Percentiles rank a stretch among this genome's conserved stretches.
Evolutionary conservation across 2,329 filamentous ascomycete species (phyloP).

Genomic region (Scedosporium boydii): DNA sequence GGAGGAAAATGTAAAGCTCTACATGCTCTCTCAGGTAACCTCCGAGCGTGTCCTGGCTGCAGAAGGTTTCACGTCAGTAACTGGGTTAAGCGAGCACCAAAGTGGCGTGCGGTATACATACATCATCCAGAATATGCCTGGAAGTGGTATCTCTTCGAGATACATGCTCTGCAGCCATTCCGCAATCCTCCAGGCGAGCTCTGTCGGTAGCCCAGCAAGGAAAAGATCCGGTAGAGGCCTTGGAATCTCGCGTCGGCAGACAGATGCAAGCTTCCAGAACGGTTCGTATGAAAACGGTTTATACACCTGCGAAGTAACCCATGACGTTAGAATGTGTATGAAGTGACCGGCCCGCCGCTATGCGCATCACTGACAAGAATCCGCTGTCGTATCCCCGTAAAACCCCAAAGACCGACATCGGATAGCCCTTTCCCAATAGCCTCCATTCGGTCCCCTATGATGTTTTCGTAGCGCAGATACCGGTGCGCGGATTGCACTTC

Average conservation of each 20-base stretch:
- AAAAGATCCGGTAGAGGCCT: constrained; percentile 23
- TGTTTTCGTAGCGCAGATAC: constrained; percentile 30
- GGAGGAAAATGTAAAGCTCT: constrained; percentile 41
- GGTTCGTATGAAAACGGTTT: constrained; percentile 37
- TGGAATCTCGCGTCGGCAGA: constrained; percentile 20
- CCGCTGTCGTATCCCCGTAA: constrained; percentile 42
- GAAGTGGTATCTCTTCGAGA: not conserved
- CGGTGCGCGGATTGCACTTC: constrained; percentile 26
- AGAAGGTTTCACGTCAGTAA: not conserved
- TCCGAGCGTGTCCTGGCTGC: not conserved
- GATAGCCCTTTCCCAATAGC: constrained; percentile 23
- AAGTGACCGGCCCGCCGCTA: not conserved
- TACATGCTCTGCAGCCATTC: constrained; percentile 10
- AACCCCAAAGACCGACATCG: constrained; percentile 39
- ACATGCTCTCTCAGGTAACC: constrained; percentile 39
- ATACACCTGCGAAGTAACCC: constrained; percentile 32
- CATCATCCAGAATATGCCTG: not conserved
- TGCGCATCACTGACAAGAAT: constrained; percentile 32
- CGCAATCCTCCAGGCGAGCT: constrained; percentile 19
- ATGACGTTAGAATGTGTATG: not conserved
- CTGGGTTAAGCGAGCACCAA: constrained; percentile 10
- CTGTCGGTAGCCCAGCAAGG: constrained; percentile 29
- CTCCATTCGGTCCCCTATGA: constrained; percentile 30
- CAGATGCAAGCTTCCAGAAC: constrained; percentile 31
- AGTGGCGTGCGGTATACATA: not conserved